Percentiles rank a stretch among this genome's conserved stretches.
Evolutionary conservation across 495 filamentous ascomycete genomes (phyloP).

Genomic region (Podospora appendiculata): DNA sequence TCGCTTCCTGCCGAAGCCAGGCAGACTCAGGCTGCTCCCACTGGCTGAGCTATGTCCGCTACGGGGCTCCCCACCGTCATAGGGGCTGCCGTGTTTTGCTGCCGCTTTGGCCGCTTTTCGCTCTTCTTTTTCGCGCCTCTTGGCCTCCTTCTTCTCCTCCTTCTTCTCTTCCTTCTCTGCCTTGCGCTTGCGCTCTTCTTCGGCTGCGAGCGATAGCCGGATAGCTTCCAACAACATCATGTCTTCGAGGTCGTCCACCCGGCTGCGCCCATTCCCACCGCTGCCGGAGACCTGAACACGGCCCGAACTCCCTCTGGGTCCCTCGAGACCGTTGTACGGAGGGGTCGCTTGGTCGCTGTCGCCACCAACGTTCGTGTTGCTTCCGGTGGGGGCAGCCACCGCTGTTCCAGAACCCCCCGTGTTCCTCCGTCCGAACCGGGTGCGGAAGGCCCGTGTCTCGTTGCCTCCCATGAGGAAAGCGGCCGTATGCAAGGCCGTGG

Average conservation of each 20-base stretch:
- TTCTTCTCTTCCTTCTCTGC: slow-evolving; percentile 69
- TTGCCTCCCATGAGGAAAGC: slow-evolving; percentile 79
- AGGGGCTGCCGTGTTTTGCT: slow-evolving; percentile 45
- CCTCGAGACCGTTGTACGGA: slow-evolving; percentile 17
- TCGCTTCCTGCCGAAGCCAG: slow-evolving; percentile 39
- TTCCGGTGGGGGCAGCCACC: slow-evolving; percentile 17
- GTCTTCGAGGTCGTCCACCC: slow-evolving; percentile 86
- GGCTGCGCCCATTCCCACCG: slow-evolving; percentile 46
- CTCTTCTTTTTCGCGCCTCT: slow-evolving; percentile 74
- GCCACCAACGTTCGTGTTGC: slow-evolving; percentile 18
- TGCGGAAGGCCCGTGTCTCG: slow-evolving; percentile 36
- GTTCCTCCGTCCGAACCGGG: slow-evolving; percentile 43
- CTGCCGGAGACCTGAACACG: slow-evolving; percentile 8
- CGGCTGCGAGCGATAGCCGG: slow-evolving; percentile 74
- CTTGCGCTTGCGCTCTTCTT: slow-evolving; percentile 79
- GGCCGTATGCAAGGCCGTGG: slow-evolving; percentile 89
- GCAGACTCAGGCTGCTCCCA: slow-evolving; percentile 44
- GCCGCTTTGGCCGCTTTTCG: slow-evolving; percentile 66
- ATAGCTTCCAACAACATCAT: slow-evolving; percentile 99
- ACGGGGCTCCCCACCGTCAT: slow-evolving; percentile 24
- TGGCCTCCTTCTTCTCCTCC: slow-evolving; percentile 69
- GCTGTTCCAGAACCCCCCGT: slow-evolving; percentile 27
- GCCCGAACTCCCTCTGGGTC: slow-evolving; percentile 1
- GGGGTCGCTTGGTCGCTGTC: slow-evolving; percentile 21
- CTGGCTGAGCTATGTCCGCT: slow-evolving; percentile 40